Base-by-base conservation (phyloP, 2,329 filamentous ascomycete genomes). In the Neurospora crassa region DNA sequence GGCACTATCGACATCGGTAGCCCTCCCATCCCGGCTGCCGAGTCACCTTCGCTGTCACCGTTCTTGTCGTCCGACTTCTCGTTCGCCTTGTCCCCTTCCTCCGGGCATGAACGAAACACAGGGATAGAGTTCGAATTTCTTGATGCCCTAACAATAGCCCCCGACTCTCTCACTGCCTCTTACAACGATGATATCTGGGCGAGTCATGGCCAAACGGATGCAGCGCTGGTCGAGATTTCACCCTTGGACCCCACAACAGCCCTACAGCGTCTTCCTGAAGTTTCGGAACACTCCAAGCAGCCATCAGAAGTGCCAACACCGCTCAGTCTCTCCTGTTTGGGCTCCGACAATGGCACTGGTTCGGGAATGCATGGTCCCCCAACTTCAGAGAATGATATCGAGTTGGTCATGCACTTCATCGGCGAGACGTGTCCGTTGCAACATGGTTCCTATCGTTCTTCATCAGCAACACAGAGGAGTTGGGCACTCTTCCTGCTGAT, bases 341-440 rank as follows among this genome's bases (percentile, higher is more conserved):
- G 42, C 34, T 37, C 34, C 6, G 42, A 34, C 29, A 34, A 18
- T 69, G 16, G 12, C 29, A 37, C n/a, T 37, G 43, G 68, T 40
- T 34, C 41, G 41, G 68, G 20, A 5, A 37, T 20, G 20, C 42
- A 53, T 34, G 53, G 53, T 5, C 53, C 53, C 1, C 53, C 24
- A 53, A 41, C 68, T 12, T 37, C 68, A 24, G 68, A 69, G 12
- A 69, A 69, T 41, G 68, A 69, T 29, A 69, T 69, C 43, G 68
- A 69, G 14, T 45, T 69, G 40, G 42, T 59, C 20, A 69, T 69
- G 68, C 68, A 45, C 29, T 69, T 69, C 68, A 53, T 69, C 2
- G 68, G 68, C 7, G 40, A 69, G 14, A 45, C 68, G 16, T 69
- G 29, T 45, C 24, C 68, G 16, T 34, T 63, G 16, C 53, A 63